Base-by-base conservation (phyloP, 148 eudicot genomes). In the Cornus suecica region DNA sequence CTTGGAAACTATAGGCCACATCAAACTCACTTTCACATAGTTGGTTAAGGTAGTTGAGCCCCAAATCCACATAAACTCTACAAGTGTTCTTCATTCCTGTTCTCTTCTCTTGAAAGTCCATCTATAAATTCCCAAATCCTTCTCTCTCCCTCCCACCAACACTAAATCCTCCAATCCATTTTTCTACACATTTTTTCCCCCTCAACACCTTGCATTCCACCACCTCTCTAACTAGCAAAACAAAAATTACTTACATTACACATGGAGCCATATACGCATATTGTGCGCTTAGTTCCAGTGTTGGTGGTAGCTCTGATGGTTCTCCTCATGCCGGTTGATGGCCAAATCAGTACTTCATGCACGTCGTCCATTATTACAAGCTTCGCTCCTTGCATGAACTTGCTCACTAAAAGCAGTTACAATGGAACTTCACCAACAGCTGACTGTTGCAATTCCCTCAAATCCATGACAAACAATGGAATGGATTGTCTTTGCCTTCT, bases 401-500 rank as follows among this genome's bases (percentile, higher is more conserved):
- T 83, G 60, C 63, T 90, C 2, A 83, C 91, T 0, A 89, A 83
- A 70, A 84, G 84, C 73, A 85, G 76, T 25, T 37, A 66, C 5
- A 76, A 83, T 65, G 89, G 82, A 9, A 75, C 80, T 0, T 65
- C 97, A 3, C 99, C 99, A 4, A 79, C 89, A 4, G 1, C 88
- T 18, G 97, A 63, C 3, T 96, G 99, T 70, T 96, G 99, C 67
- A 80, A 71, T 72, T 78, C 97, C 1, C 74, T 96, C 58, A 85
- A 76, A 77, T 68, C 90, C 13, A 83, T 93, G 14, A 83, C 81
- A 71, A 83, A 80, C 79, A 86, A 65, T 62, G 89, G 99, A 27
- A 86, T 90, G 15, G 86, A 79, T 45, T 96, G 99, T 42, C 30
- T 91, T 8, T 96, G 99, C 80, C 89, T 85, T 23, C 79, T 96